Evolutionary conservation across 1,139 yeast species (phyloP).

Genomic region (Magnusiomyces fungicola): DNA sequence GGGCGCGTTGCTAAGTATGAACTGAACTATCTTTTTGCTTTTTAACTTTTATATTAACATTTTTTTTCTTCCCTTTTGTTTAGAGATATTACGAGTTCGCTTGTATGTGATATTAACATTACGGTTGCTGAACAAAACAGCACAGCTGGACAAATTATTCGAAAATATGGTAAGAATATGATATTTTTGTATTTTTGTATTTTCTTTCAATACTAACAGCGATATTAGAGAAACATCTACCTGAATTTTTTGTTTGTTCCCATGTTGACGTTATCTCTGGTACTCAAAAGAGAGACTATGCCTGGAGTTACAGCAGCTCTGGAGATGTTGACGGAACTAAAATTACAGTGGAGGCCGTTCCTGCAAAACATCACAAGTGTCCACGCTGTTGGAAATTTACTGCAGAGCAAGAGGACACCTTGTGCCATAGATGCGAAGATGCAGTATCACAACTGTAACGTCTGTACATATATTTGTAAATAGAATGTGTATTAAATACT

Average conservation of each 20-base stretch:
- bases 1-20: slow-evolving; percentile 40
- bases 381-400: slow-evolving; percentile 91
- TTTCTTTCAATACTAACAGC: not conserved
- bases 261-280: slow-evolving; percentile 38
- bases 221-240: not conserved
- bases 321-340: slow-evolving; percentile 29
- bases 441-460: slow-evolving; percentile 21
- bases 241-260: slow-evolving; percentile 66
- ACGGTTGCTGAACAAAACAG: slow-evolving; percentile 21
- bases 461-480: too few species aligned
- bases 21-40: not conserved
- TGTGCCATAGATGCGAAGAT: slow-evolving; percentile 64
- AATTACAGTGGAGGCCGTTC: slow-evolving; percentile 37
- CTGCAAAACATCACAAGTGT: slow-evolving; percentile 54
- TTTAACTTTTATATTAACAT: not conserved
- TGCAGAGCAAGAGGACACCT: slow-evolving; percentile 42
- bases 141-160: slow-evolving; percentile 20
- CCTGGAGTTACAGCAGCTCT: slow-evolving; percentile 31
- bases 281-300: slow-evolving; percentile 12
- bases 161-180: slow-evolving; percentile 23
- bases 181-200: slow-evolving; percentile 1
- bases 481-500: too few species aligned
- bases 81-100: slow-evolving; percentile 47
- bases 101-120: slow-evolving; percentile 51
- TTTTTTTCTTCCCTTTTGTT: not conserved